Conservation (phyloP, 768 basidiomycete genomes). For the Russula foetens region DNA sequence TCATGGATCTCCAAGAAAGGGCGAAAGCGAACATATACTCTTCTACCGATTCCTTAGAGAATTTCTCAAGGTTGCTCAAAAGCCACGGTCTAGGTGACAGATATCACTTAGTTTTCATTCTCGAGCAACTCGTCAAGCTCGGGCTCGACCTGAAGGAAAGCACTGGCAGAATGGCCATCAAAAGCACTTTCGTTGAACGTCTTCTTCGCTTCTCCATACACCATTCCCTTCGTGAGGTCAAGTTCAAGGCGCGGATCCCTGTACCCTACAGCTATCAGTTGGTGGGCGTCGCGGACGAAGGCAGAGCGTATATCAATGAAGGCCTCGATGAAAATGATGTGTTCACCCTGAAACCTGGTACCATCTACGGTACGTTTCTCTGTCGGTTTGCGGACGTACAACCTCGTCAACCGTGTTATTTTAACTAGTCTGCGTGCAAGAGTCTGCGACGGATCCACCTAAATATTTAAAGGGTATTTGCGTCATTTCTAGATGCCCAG, state of each 20-base stretch:
- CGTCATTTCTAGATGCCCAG: constrained; percentile 25
- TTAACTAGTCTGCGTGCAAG: constrained; percentile 6
- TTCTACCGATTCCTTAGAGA: constrained; percentile 47
- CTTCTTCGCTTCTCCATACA: constrained; percentile 52
- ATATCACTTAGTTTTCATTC: constrained; percentile 43
- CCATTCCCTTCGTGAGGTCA: constrained; percentile 55
- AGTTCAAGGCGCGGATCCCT: constrained; percentile 64
- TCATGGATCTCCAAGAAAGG: constrained; percentile 51
- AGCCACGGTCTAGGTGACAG: constrained; percentile 37
- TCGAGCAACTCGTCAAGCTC: constrained; percentile 40
- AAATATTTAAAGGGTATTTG: neutral
- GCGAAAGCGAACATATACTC: constrained; percentile 50
- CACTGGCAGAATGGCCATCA: constrained; percentile 33
- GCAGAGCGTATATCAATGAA: constrained; percentile 21
- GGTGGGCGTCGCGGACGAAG: constrained; percentile 80
- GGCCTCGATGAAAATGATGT: neutral
- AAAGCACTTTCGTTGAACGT: constrained; percentile 48
- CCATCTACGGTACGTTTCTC: constrained; percentile 4
- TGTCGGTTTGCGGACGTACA: neutral
- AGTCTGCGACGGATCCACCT: neutral
- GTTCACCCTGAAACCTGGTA: neutral
- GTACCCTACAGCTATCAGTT: constrained; percentile 60
- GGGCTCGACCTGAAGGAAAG: constrained; percentile 40
- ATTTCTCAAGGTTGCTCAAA: constrained; percentile 42
- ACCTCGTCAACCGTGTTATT: neutral